Base-by-base conservation (phyloP, 2,329 filamentous ascomycete genomes). In the Teratosphaeria gauchensis region DNA sequence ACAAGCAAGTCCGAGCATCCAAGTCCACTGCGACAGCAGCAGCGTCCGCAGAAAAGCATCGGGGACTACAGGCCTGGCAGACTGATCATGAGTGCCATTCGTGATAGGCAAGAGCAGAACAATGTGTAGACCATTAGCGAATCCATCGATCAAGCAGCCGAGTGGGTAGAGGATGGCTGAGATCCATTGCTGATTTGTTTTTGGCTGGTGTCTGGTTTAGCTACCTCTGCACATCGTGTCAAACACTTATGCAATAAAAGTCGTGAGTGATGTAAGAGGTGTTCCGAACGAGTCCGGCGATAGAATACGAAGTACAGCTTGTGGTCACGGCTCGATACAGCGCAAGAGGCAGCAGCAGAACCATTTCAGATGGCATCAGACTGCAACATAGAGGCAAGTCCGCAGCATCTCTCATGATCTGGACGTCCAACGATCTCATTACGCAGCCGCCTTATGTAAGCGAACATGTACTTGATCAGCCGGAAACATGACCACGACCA, bases 401-500 rank as follows among this genome's bases (percentile, higher is more conserved):
- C 24, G 24, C 24, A 28, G 24, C 24, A 28, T 4, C 24, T 28
- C 24, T 28, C 24, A 28, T 4, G 24, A 28, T 28, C 24, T 4
- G 2, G 4, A n/a, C n/a, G 24, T 28, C 24, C 4, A 4, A 28
- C 24, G 24, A 28, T 4, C 24, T 28, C 24, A 28, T 38, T 8
- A 38, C 33, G 33, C 3, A 12, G 33, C 33, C 33, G 33, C 33
- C 9, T 11, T 38, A 19, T 64, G 62, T n/a, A 68, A 56, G n/a
- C 65, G 58, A 16, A 69, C 63, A 24, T 56, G 58, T 32, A 67
- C 63, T 11, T 61, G 60, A 56, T 69, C 61, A 1, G 33, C 53
- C 4, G 66, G 65, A 60, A 58, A 68, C 64, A 69, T 66, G 1
- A 62, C 66, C 58, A 68, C 32, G 0, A 61, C 63, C 24, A 67